phyloP scores from a whole-genome alignment of 148 eudicot genomes.

The Vaccinium corymbosum region DNA sequence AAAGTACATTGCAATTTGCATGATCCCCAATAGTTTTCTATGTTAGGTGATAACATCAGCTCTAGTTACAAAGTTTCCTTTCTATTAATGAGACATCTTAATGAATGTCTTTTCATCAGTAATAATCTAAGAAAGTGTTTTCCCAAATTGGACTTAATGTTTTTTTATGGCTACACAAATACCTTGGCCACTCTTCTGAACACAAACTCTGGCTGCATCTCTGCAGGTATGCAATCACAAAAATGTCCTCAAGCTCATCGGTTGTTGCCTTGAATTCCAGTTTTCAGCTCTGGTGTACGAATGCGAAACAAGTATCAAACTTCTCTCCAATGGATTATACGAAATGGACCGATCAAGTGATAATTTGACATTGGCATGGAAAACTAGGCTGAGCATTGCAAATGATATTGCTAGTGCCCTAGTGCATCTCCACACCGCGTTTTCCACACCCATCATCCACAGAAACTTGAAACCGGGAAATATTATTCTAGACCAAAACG shows the following conservation, averaged over 20 bases:
- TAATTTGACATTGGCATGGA: slow-evolving; percentile 2
- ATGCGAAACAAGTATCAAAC: not conserved
- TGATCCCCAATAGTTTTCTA: not conserved
- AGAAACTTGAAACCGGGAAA: slow-evolving; percentile 10
- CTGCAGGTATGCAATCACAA: not conserved
- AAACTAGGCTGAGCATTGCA: slow-evolving; percentile 19
- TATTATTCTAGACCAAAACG: slow-evolving; percentile 14
- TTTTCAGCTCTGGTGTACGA: slow-evolving; percentile 13
- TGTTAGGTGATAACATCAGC: not conserved
- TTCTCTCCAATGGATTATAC: not conserved
- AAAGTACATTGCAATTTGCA: not conserved
- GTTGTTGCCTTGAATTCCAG: slow-evolving; percentile 14
- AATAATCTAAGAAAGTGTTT: too few relatives aligned
- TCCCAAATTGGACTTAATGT: too few relatives aligned
- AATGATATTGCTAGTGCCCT: slow-evolving; percentile 21
- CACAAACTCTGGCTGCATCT: not conserved
- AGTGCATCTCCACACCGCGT: slow-evolving; percentile 22
- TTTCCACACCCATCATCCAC: slow-evolving; percentile 17
- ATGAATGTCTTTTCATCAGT: too few relatives aligned
- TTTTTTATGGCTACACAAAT: too few relatives aligned
- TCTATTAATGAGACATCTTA: too few relatives aligned
- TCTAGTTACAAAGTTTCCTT: not conserved
- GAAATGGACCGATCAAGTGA: not conserved
- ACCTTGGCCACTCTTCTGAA: too few relatives aligned
- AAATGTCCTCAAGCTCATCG: not conserved